Evolutionary conservation across 306 rosid species (phyloP).

Genomic region (Vachellia pachyceras): DNA sequence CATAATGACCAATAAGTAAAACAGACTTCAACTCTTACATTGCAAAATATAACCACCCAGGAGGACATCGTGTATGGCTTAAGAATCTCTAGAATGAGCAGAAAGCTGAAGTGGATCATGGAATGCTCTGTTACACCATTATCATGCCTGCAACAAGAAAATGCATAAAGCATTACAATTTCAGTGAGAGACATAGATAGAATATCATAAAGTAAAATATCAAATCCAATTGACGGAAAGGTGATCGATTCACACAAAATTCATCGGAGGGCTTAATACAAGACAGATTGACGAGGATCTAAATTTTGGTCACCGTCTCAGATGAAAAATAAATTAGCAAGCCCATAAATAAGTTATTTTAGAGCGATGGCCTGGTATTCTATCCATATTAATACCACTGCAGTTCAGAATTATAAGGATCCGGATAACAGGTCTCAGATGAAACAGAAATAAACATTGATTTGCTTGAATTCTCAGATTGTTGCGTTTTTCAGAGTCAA

Average conservation of each 20-base stretch:
- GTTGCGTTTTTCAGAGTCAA: no score
- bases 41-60: slow-evolving; percentile 20
- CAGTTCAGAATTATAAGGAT: no score
- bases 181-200: not conserved
- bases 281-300: not conserved
- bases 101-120: slow-evolving; percentile 31
- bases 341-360: no score
- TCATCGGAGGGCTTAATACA: not conserved
- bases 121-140: slow-evolving; percentile 32
- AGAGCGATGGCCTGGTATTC: no score
- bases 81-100: slow-evolving; percentile 34
- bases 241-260: slow-evolving; percentile 6
- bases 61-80: not conserved
- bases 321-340: no score
- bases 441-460: no score
- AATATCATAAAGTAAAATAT: slow-evolving; percentile 6
- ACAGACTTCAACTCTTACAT: slow-evolving; percentile 29
- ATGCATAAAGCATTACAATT: slow-evolving; percentile 3
- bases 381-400: no score
- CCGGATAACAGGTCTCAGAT: no score
- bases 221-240: slow-evolving; percentile 17
- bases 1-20: slow-evolving; percentile 25
- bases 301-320: no score
- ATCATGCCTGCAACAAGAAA: slow-evolving; percentile 45
- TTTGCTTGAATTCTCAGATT: no score